phyloP scores from a whole-genome alignment of 805 yeast genomes.

The Debaryomyces tyrocola region DNA sequence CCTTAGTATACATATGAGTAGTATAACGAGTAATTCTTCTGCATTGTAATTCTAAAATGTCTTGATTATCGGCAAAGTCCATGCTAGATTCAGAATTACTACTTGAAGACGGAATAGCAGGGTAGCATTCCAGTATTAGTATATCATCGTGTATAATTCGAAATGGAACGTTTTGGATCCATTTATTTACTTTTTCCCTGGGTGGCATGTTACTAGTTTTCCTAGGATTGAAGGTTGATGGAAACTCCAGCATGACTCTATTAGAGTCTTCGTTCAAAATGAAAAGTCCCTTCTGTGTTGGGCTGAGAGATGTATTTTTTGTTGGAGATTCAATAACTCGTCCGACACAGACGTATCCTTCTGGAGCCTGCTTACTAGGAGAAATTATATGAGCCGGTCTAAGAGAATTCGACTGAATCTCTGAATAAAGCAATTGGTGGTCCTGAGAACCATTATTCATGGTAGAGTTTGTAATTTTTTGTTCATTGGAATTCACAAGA shows the following conservation, averaged over 20 bases:
- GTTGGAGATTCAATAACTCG: constrained; percentile 9
- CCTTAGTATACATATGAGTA: constrained; percentile 37
- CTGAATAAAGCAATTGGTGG: constrained; percentile 1
- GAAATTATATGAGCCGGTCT: constrained; percentile 11
- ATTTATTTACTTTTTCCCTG: constrained; percentile 61
- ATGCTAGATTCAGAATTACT: constrained; percentile 12
- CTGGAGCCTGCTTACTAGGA: constrained; percentile 11
- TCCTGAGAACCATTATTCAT: constrained; percentile 1
- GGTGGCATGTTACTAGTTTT: constrained; percentile 61
- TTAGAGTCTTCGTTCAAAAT: constrained; percentile 3
- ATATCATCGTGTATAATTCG: constrained; percentile 22
- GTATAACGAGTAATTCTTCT: constrained; percentile 49
- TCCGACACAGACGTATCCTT: constrained; percentile 14
- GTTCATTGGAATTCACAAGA: constrained; percentile 4
- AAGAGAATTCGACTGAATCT: constrained; percentile 3
- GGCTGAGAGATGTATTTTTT: constrained; percentile 1
- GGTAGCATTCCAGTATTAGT: constrained; percentile 44
- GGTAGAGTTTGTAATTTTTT: constrained; percentile 1
- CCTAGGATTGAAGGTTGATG: constrained; percentile 59
- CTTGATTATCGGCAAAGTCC: constrained; percentile 22
- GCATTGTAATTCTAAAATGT: constrained; percentile 53
- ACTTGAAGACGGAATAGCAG: constrained; percentile 38
- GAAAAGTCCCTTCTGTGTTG: constrained; percentile 7
- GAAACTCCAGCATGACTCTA: constrained; percentile 28
- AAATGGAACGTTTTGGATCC: constrained; percentile 63